These are phyloP conservation scores for Salvia sclarea DNA, from an alignment of 305 asterid species.

Conservation along the genomic window DNA sequence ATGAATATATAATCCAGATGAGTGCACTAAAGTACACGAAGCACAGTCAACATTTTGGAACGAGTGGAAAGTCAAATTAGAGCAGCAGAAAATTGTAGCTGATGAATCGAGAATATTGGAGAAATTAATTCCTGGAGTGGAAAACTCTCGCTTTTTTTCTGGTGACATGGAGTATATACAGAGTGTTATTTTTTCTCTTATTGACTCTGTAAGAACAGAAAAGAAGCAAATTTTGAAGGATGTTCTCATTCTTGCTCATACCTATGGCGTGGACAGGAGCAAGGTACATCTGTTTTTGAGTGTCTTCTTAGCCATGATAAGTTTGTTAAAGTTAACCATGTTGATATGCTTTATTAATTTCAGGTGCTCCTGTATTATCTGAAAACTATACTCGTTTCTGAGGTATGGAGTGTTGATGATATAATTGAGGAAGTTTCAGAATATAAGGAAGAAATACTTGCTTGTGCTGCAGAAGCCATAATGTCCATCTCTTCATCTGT, in stretches of 20 bases:
- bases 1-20: constrained; percentile 54
- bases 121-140: constrained; percentile 91
- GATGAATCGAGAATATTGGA: constrained; percentile 88
- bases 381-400: constrained; percentile 69
- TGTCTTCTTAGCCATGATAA: constrained; percentile 20
- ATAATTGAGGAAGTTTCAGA: constrained; percentile 61
- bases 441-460: constrained; percentile 56
- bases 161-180: constrained; percentile 80
- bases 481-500: constrained; percentile 53
- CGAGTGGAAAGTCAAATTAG: constrained; percentile 92
- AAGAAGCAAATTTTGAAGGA: constrained; percentile 76
- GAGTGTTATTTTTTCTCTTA: constrained; percentile 62
- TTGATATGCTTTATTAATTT: constrained; percentile 34
- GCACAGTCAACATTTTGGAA: constrained; percentile 97
- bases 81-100: constrained; percentile 82
- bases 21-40: constrained; percentile 67
- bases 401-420: constrained; percentile 74
- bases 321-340: constrained; percentile 12
- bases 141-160: constrained; percentile 77
- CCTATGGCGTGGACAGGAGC: constrained; percentile 68
- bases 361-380: constrained; percentile 84
- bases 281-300: constrained; percentile 50
- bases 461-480: constrained; percentile 66
- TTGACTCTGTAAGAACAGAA: constrained; percentile 71
- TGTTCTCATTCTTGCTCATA: constrained; percentile 56